These are phyloP conservation scores for Chaetomium cochliodes DNA, from an alignment of 495 filamentous ascomycete genomes.

Conservation along the genomic window DNA sequence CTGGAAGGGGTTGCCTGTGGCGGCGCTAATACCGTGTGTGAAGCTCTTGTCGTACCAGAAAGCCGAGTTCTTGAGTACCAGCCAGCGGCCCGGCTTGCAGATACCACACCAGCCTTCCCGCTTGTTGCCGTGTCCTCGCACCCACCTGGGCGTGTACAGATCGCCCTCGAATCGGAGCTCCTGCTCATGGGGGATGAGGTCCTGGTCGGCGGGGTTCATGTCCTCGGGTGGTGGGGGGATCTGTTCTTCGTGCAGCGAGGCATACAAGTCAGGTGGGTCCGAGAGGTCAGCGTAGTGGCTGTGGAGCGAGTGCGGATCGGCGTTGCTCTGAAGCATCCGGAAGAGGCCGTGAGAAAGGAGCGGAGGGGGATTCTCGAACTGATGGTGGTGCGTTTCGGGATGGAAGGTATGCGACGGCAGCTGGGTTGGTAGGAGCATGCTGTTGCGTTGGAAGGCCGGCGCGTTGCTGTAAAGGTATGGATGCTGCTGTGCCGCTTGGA, in stretches of 20 bases:
- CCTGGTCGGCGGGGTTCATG: slow-evolving; percentile 70
- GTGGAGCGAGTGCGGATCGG: slow-evolving; percentile 59
- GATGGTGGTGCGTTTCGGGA: slow-evolving; percentile 49
- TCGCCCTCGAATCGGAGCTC: slow-evolving; percentile 75
- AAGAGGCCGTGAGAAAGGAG: slow-evolving; percentile 63
- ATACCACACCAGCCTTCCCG: slow-evolving; percentile 83
- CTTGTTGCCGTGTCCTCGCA: slow-evolving; percentile 77
- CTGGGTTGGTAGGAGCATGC: slow-evolving; percentile 50
- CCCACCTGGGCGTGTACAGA: slow-evolving; percentile 74
- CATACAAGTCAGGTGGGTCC: slow-evolving; percentile 71
- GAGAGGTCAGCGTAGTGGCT: slow-evolving; percentile 64
- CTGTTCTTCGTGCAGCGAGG: slow-evolving; percentile 65
- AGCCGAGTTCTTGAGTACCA: slow-evolving; percentile 78
- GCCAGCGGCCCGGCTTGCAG: slow-evolving; percentile 77
- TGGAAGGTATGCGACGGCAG: slow-evolving; percentile 50
- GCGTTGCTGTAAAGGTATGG: slow-evolving; percentile 52
- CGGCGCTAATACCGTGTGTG: slow-evolving; percentile 76
- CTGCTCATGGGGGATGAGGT: slow-evolving; percentile 69
- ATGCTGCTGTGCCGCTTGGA: slow-evolving; percentile 54
- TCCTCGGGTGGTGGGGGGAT: slow-evolving; percentile 68
- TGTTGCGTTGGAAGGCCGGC: slow-evolving; percentile 45
- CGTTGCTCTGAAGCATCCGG: slow-evolving; percentile 67
- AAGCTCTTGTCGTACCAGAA: slow-evolving; percentile 88
- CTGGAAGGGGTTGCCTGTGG: slow-evolving; percentile 69
- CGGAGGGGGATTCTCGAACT: slow-evolving; percentile 54